Conservation (phyloP, 176 grass and related monocot genomes). For the Oryza longistaminata region DNA sequence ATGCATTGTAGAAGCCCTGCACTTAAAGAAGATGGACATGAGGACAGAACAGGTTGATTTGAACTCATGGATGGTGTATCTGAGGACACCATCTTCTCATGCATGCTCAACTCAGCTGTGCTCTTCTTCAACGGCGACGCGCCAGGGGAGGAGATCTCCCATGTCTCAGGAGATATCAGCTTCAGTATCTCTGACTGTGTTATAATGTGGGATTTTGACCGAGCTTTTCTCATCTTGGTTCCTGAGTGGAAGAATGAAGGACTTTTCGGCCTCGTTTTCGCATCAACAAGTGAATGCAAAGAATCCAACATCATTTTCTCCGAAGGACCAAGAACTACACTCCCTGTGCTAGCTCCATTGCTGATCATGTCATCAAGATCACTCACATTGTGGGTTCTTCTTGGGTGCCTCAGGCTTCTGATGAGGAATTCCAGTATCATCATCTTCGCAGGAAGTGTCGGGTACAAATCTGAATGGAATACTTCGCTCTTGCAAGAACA, state of each 20-base stretch:
- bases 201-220: slow-evolving; percentile 40
- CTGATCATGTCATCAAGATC: slow-evolving; percentile 65
- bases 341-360: slow-evolving; percentile 38
- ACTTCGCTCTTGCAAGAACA: slow-evolving; percentile 37
- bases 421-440: slow-evolving; percentile 64
- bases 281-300: slow-evolving; percentile 52
- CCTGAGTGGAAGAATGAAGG: slow-evolving; percentile 41
- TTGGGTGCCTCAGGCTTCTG: slow-evolving; percentile 61
- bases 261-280: slow-evolving; percentile 39
- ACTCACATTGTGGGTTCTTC: slow-evolving; percentile 56
- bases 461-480: slow-evolving; percentile 20
- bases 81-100: slow-evolving; percentile 31
- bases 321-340: slow-evolving; percentile 45
- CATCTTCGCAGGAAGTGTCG: slow-evolving; percentile 46
- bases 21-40: slow-evolving; percentile 38
- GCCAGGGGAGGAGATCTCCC: slow-evolving; percentile 31
- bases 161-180: slow-evolving; percentile 46
- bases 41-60: slow-evolving; percentile 35
- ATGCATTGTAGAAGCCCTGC: slow-evolving; percentile 62
- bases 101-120: neutral
- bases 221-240: slow-evolving; percentile 39
- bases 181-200: slow-evolving; percentile 55
- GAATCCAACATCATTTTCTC: slow-evolving; percentile 64
- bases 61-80: slow-evolving; percentile 17
- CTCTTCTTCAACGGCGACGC: slow-evolving; percentile 25